A percentile compares a stretch with the other conserved stretches of the same genome.
phyloP scores from a whole-genome alignment of 1,284 basidiomycete genomes.

The Cryptococcus sp. region DNA sequence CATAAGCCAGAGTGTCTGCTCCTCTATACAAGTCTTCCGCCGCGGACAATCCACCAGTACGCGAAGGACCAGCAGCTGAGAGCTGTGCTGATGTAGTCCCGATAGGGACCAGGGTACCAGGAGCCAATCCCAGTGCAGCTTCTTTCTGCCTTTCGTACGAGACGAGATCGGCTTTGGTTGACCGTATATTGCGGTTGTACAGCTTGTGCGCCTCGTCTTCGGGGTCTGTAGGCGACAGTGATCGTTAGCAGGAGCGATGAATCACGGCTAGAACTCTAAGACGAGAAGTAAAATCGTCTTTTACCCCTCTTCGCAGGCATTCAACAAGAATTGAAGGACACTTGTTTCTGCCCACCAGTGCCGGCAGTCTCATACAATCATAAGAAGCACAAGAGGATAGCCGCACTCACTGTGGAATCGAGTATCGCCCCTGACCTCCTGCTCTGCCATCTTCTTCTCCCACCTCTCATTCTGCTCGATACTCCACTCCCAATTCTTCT shows the following conservation, averaged over 20 bases:
- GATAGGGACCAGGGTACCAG: constrained; percentile 61
- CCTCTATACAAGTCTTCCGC: constrained; percentile 83
- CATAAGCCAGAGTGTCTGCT: constrained; percentile 85
- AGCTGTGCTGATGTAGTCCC: constrained; percentile 45
- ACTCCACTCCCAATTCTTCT: constrained; percentile 90
- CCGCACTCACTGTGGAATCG: constrained; percentile 37
- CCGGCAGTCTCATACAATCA: no score
- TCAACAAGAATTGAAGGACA: no score
- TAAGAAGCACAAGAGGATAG: no score
- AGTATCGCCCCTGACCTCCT: constrained; percentile 62
- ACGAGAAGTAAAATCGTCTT: no score
- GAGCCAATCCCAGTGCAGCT: constrained; percentile 69
- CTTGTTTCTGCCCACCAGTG: no score
- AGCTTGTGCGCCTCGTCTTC: constrained; percentile 80
- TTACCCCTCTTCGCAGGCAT: no score
- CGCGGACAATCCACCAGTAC: constrained; percentile 55
- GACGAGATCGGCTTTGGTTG: constrained; percentile 80
- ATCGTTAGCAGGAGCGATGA: no score
- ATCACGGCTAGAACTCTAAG: no score
- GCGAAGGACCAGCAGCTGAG: constrained; percentile 34
- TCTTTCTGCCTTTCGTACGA: constrained; percentile 86
- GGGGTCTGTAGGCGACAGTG: constrained; percentile 63
- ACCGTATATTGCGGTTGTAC: constrained; percentile 87
- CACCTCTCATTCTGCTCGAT: constrained; percentile 93
- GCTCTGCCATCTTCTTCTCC: constrained; percentile 78